A percentile compares a stretch with the other conserved stretches of the same genome.
phyloP scores from a whole-genome alignment of 2,329 filamentous ascomycete species.

The Plenodomus biglobosus region DNA sequence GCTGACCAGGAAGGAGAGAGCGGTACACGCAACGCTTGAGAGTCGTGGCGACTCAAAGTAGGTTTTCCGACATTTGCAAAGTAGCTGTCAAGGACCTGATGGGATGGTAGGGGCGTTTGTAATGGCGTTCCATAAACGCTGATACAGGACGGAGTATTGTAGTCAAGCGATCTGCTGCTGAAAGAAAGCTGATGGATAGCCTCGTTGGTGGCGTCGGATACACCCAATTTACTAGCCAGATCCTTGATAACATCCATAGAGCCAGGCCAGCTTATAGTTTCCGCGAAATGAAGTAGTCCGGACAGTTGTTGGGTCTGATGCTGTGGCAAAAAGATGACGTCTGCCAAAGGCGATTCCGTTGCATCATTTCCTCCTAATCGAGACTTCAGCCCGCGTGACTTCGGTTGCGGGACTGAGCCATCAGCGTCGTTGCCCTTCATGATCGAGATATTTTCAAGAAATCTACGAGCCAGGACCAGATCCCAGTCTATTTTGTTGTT shows the following conservation, averaged over 20 bases:
- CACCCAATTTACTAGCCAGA: constrained; percentile 43
- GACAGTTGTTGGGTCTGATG: constrained; percentile 49
- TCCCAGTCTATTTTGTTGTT: constrained; percentile 60
- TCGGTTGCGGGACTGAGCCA: constrained; percentile 17
- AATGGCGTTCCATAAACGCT: constrained; percentile 45
- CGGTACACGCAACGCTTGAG: constrained; percentile 35
- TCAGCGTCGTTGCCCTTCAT: constrained; percentile 27
- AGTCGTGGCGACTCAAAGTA: constrained; percentile 24
- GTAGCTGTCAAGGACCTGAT: constrained; percentile 35
- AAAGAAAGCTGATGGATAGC: constrained; percentile 19
- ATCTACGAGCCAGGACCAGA: constrained; percentile 55
- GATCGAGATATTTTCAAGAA: constrained; percentile 55
- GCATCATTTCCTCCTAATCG: constrained; percentile 25
- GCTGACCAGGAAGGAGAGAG: constrained; percentile 25
- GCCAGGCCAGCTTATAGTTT: constrained; percentile 54
- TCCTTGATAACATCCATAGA: constrained; percentile 42
- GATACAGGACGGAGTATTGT: constrained; percentile 31
- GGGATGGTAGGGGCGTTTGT: constrained; percentile 37
- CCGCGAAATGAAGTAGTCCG: constrained; percentile 55
- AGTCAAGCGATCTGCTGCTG: constrained; percentile 26
- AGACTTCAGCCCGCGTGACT: constrained; percentile 32
- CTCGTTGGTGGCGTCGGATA: constrained; percentile 16
- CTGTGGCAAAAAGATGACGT: constrained; percentile 40
- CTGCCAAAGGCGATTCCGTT: constrained; percentile 22
- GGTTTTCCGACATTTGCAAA: constrained; percentile 38